Base-by-base conservation (phyloP, 768 basidiomycete genomes). In the Mycena floridula region DNA sequence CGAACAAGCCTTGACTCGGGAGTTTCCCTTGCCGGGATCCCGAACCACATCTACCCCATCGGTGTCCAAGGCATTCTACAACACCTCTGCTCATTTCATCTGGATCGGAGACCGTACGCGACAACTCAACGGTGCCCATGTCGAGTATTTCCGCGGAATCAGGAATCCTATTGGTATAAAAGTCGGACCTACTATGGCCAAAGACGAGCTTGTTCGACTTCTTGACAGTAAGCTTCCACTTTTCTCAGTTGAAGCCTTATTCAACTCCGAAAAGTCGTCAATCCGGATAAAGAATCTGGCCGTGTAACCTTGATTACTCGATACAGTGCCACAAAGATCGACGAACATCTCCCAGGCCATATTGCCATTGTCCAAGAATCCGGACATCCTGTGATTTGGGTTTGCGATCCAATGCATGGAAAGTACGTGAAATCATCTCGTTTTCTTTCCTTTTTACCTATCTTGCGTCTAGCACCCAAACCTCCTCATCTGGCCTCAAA, bases 331-430 rank as follows among this genome's bases (percentile, higher is more conserved):
- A 69, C 69, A 2, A 93, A 94, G 74, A 91, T 85, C 50, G 21
- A 60, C 2, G 38, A 20, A 16, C 73, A 81, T 54, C 81, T 98
- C 7, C 73, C 91, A 0, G 72, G 63, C 0, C 95, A 98, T 59
- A 94, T 99, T 59, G 60, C 62, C 11, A 84, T 81, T 7, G 94
- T 99, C 13, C 82, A 87, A 57, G 50, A 65, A 40, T 84, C 90
- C 2, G 79, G 77, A 0, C 93, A 98, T 59, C 87, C 88, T 1
- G 93, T 96, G 2, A 79, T 84, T 7, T 98, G 94, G 92, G 77
- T 94, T 40, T 94, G 89, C 57, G 96, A 98, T 64, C 93, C 94
- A 2, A 98, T 98, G 95, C 95, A 98, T 54, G 95, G 94, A 68
- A 96, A 97, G 91, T 92, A 57, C 54, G 88, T 74, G 4, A n/a